Evolutionary conservation across 2,329 filamentous ascomycete species (phyloP), one percentile per base, ranked within the genome.

Genomic region (Xylariaceae sp.): DNA sequence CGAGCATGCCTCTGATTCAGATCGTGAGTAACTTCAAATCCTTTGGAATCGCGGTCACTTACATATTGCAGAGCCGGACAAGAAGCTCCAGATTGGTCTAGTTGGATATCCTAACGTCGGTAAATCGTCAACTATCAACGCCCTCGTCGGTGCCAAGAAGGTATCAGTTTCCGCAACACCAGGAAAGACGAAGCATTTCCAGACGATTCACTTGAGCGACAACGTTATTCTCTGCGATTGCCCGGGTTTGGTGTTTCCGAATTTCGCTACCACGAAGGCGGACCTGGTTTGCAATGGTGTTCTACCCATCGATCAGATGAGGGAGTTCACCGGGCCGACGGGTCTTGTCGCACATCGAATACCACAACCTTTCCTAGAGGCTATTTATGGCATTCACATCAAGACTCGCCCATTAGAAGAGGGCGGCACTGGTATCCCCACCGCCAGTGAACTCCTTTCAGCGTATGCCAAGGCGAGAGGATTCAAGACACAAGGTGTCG

Each of bases 81-180:
- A 66, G 49, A 96, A 94, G 64, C 84, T 90, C 4, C 83, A 89
- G 50, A 93, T 98, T 53, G 93, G 93, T 55, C 74, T 98, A 16
- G 93, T 98, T 29, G 93, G 93, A 44, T 98, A 98, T 67, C 93
- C 93, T 59, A 98, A 98, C 69, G 93, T 98, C 49, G 93, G 93
- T 68, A 98, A 98, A 70, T 98, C 94, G 1, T 96, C 90, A 37
- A 98, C 93, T 13, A 98, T 98, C 75, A 98, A 98, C 70, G 91
- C 93, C 32, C 78, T 98, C n/a, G 90, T 97, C 44, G 94, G 94
- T 38, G 84, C 93, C 41, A 98, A 97, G 72, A 98, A 97, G 69
- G 93, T 98, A 4, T 97, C 91, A 0, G 94, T 98, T 30, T 98
- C 93, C 13, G 85, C 91, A 12, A 98, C 93, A 1, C 93, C 93